Percentiles rank a stretch among this genome's conserved stretches.
Evolutionary conservation across 2,329 filamentous ascomycete species (phyloP).

Genomic region (Penicillium digitatum): DNA sequence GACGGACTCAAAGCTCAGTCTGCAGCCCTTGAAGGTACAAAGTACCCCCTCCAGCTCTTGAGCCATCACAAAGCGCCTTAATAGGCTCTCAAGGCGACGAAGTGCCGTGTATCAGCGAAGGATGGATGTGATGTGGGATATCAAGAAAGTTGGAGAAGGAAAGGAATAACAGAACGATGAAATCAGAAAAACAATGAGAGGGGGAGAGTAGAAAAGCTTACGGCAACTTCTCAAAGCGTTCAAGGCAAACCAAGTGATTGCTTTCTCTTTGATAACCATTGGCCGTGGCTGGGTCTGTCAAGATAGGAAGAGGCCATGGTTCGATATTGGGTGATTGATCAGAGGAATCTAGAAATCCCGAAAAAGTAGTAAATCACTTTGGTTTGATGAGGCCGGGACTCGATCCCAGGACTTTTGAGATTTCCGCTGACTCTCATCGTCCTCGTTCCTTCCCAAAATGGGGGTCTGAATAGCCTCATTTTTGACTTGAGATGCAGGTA

Average conservation of each 20-base stretch:
- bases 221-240: not conserved
- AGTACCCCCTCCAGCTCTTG: conserved; percentile 21
- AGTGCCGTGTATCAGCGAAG: not conserved
- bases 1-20: conserved; percentile 43
- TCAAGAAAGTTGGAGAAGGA: not conserved
- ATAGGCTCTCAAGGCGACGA: not conserved
- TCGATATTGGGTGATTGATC: not conserved
- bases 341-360: not conserved
- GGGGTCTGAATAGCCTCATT: not conserved
- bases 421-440: not conserved
- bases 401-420: not conserved
- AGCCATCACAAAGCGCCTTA: not conserved
- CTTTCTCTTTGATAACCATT: not conserved
- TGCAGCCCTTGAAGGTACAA: conserved; percentile 49
- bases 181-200: not conserved
- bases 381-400: not conserved
- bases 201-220: not conserved
- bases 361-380: not conserved
- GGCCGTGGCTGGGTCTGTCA: too few relatives aligned
- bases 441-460: not conserved
- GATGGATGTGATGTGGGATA: not conserved
- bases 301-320: not conserved
- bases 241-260: not conserved
- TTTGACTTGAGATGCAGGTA: not conserved
- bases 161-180: not conserved